These are phyloP conservation scores for Nepenthes mirabilis DNA, from an alignment of 148 eudicot genomes.

Conservation along the genomic window DNA sequence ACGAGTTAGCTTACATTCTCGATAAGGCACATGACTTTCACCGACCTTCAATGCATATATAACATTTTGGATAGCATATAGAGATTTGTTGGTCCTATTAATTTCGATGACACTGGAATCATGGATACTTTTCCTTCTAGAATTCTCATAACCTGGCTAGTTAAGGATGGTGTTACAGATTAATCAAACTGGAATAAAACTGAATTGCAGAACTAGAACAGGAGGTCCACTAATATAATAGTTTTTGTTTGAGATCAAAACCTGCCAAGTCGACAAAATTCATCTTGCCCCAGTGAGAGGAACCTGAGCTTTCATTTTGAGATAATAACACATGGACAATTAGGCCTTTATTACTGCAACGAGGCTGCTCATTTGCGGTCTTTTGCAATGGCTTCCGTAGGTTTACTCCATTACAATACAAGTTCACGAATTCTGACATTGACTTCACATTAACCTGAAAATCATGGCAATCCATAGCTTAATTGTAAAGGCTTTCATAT, in stretches of 20 bases:
- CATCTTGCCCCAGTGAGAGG: conserved; percentile 49
- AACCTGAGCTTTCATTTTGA: conserved; percentile 19
- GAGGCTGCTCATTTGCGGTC: conserved; percentile 20
- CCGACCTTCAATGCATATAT: conserved; percentile 58
- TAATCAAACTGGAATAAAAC: not conserved
- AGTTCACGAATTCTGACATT: conserved; percentile 35
- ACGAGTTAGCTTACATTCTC: conserved; percentile 73
- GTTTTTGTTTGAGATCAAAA: conserved; percentile 7
- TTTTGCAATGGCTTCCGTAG: conserved; percentile 24
- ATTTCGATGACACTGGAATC: conserved; percentile 32
- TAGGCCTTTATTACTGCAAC: conserved; percentile 62
- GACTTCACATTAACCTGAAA: conserved; percentile 52
- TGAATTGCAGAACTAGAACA: too few relatives aligned
- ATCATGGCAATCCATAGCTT: not conserved
- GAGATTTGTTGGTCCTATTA: conserved; percentile 49
- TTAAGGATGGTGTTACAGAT: not conserved
- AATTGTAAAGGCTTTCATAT: not conserved
- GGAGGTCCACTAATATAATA: too few relatives aligned
- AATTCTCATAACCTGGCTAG: conserved; percentile 66
- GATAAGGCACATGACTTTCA: conserved; percentile 66
- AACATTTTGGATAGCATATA: conserved; percentile 65
- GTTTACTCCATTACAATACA: conserved; percentile 20
- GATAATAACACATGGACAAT: conserved; percentile 41
- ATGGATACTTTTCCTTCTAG: conserved; percentile 44
- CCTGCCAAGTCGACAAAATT: conserved; percentile 91